These are phyloP conservation scores for Osmanthus fragrans DNA, from an alignment of 257 asterid genomes.

Conservation along the genomic window DNA sequence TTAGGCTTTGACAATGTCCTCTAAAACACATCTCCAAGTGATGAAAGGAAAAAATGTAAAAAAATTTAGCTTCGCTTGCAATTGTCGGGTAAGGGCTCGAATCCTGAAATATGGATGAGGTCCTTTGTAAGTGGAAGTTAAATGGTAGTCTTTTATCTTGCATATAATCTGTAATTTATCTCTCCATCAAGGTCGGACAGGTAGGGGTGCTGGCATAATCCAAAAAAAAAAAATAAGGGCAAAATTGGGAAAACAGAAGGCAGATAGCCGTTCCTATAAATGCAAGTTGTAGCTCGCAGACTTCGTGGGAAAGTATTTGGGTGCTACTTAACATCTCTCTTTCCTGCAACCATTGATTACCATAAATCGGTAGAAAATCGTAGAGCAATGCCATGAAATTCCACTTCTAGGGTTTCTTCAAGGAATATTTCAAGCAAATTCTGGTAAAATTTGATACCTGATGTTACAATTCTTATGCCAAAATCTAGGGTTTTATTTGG, in stretches of 20 bases:
- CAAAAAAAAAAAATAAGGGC: background rate
- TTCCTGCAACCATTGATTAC: background rate
- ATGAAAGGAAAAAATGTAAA: no score
- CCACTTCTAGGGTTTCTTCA: background rate
- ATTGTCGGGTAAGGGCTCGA: no score
- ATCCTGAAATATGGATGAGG: no score
- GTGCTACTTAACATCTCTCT: background rate
- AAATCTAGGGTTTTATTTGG: constrained; percentile 15
- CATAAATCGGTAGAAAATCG: background rate
- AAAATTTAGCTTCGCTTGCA: no score
- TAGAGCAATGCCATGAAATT: background rate
- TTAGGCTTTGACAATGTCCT: no score
- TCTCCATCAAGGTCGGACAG: no score
- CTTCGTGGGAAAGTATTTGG: background rate
- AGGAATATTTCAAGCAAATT: background rate
- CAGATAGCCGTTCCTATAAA: background rate
- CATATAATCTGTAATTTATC: no score
- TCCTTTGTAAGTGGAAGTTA: no score
- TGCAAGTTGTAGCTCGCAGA: background rate
- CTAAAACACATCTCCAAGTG: no score
- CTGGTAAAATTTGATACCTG: background rate
- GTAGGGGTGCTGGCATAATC: no score
- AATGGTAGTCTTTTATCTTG: no score
- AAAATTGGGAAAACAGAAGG: background rate
- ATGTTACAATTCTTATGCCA: background rate